These are phyloP conservation scores for Picochlorum sp. DNA, from an alignment of 139 green algal genomes.

Conservation along the genomic window DNA sequence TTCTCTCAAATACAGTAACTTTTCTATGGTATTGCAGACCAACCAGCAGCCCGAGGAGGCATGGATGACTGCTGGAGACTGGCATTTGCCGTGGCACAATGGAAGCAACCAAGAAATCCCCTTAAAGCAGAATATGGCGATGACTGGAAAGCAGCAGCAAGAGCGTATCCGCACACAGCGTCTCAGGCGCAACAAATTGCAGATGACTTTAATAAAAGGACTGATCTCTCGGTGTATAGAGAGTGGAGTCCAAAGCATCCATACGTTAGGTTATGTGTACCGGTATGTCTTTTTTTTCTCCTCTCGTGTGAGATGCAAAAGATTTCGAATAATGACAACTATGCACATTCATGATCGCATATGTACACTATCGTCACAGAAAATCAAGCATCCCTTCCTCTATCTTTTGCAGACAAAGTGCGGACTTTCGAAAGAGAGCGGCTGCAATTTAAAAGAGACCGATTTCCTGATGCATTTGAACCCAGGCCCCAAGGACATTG, in stretches of 20 bases:
- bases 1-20: neutral
- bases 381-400: neutral
- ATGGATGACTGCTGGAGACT: neutral
- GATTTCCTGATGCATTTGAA: neutral
- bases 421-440: neutral
- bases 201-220: neutral
- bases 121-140: neutral
- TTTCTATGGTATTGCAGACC: neutral
- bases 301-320: too few species aligned
- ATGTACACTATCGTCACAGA: too few species aligned
- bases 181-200: neutral
- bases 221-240: neutral
- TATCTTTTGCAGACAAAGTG: neutral
- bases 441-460: neutral
- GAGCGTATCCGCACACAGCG: neutral
- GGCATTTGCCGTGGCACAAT: neutral
- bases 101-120: neutral
- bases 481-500: neutral
- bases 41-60: neutral
- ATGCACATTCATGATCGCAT: too few species aligned
- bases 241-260: neutral
- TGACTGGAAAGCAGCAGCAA: neutral
- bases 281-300: neutral
- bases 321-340: too few species aligned
- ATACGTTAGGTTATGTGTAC: neutral